These are phyloP conservation scores for Arachis hypogaea DNA, from an alignment of 306 rosid species.

Conservation along the genomic window DNA sequence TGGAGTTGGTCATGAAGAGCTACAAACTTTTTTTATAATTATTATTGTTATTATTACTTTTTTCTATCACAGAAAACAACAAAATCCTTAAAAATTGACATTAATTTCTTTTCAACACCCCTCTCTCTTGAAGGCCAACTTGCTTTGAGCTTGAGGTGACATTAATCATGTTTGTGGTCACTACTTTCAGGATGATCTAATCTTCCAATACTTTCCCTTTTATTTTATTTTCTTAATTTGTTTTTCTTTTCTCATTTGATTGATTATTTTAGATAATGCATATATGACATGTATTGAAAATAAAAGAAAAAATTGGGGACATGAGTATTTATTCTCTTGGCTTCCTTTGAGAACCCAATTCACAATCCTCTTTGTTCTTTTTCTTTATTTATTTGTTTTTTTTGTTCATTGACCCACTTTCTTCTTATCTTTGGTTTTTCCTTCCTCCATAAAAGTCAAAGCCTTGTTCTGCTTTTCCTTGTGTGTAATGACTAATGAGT, in stretches of 20 bases:
- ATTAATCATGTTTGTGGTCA: slow-evolving; percentile 38
- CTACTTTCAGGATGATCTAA: slow-evolving; percentile 25
- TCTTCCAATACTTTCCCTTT: slow-evolving; percentile 17
- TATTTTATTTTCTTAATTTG: neutral
- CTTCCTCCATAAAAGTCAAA: slow-evolving; percentile 40
- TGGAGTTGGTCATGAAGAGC: neutral
- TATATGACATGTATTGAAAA: slow-evolving; percentile 41
- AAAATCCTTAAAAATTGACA: slow-evolving; percentile 39
- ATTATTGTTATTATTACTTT: too few species aligned
- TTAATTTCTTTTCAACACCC: slow-evolving; percentile 28
- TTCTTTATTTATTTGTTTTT: neutral
- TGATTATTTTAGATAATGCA: too few species aligned
- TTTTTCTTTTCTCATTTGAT: neutral
- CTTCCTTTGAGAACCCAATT: slow-evolving; percentile 48
- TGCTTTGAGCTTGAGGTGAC: slow-evolving; percentile 43
- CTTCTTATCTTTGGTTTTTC: slow-evolving; percentile 27
- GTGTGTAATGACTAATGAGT: neutral
- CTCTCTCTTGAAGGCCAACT: slow-evolving; percentile 30
- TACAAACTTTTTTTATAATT: neutral
- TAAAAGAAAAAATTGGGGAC: slow-evolving; percentile 19
- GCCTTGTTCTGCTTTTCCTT: slow-evolving; percentile 20
- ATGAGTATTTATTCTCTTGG: slow-evolving; percentile 47
- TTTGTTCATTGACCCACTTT: slow-evolving; percentile 33
- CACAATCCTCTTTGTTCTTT: slow-evolving; percentile 18
- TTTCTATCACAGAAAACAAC: slow-evolving; percentile 34